Evolutionary conservation across 2,329 filamentous ascomycete species (phyloP).

Genomic region (Alternaria brassicae): DNA sequence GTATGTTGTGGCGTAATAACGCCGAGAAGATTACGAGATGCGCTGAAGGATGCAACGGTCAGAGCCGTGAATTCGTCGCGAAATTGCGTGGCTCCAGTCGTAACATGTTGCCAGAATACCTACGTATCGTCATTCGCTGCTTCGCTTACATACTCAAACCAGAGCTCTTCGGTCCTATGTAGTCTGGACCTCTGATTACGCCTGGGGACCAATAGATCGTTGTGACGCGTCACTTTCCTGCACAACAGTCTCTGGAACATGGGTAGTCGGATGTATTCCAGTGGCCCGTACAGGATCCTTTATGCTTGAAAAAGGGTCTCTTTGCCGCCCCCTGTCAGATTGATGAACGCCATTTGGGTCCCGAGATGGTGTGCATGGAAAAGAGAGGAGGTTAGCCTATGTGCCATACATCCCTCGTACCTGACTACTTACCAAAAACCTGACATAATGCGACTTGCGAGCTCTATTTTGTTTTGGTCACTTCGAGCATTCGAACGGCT

Average conservation of each 20-base stretch:
- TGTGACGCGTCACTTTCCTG: background rate
- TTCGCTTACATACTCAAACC: slow-evolving; percentile 26
- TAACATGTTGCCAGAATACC: slow-evolving; percentile 12
- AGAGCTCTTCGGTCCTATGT: slow-evolving; percentile 28
- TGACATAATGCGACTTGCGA: slow-evolving; percentile 37
- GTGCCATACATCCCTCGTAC: background rate
- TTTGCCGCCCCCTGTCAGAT: slow-evolving; percentile 21
- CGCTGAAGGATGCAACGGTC: slow-evolving; percentile 30
- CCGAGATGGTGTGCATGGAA: slow-evolving; percentile 29
- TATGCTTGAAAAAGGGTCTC: slow-evolving; percentile 10
- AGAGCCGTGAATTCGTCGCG: slow-evolving; percentile 38
- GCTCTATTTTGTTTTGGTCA: slow-evolving; percentile 36
- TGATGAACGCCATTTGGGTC: slow-evolving; percentile 35
- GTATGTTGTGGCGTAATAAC: slow-evolving; percentile 18
- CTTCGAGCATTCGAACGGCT: slow-evolving; percentile 39
- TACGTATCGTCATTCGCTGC: slow-evolving; percentile 9
- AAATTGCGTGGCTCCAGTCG: slow-evolving; percentile 14
- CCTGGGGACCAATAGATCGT: background rate
- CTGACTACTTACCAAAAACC: slow-evolving; percentile 28
- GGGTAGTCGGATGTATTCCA: slow-evolving; percentile 33
- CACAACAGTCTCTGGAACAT: slow-evolving; percentile 36
- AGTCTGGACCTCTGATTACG: slow-evolving; percentile 4
- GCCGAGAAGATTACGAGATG: slow-evolving; percentile 28
- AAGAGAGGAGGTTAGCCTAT: background rate
- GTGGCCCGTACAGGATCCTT: slow-evolving; percentile 27